Percentiles rank a stretch among this genome's conserved stretches.
Evolutionary conservation across 768 basidiomycete species (phyloP).

Genomic region (Galerina marginata): DNA sequence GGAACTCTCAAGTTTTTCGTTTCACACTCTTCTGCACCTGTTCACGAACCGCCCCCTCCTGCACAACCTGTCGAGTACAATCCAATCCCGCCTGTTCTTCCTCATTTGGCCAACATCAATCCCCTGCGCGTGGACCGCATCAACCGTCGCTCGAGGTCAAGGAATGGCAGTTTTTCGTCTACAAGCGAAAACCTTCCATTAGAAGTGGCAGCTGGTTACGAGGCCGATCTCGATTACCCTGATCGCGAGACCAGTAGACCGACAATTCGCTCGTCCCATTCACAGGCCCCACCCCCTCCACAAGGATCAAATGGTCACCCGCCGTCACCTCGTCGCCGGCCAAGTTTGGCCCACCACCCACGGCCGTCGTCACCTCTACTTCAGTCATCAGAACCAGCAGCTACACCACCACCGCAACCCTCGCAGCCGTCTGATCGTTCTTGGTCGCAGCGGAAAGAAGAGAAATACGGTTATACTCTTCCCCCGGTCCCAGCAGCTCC

Average conservation of each 20-base stretch:
- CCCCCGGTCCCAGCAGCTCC: conserved; percentile 34
- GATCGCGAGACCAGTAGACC: conserved; percentile 53
- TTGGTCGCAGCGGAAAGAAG: conserved; percentile 29
- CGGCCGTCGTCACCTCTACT: conserved; percentile 45
- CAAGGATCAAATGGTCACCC: conserved; percentile 28
- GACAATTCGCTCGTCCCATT: conserved; percentile 45
- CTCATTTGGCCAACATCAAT: conserved; percentile 36
- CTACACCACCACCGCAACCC: conserved; percentile 39
- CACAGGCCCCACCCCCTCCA: conserved; percentile 24
- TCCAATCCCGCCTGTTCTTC: conserved; percentile 39
- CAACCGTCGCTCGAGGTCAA: conserved; percentile 58
- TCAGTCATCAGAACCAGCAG: conserved; percentile 31
- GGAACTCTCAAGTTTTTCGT: conserved; percentile 88
- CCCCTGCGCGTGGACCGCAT: conserved; percentile 48
- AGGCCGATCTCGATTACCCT: conserved; percentile 69
- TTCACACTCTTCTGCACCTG: conserved; percentile 64
- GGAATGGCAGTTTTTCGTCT: conserved; percentile 76
- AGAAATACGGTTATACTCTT: conserved; percentile 35
- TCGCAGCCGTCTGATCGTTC: conserved; percentile 20
- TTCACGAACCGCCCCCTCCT: conserved; percentile 54
- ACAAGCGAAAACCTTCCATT: conserved; percentile 61
- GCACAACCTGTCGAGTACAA: conserved; percentile 29
- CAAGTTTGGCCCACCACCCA: conserved; percentile 34
- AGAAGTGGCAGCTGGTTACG: conserved; percentile 66
- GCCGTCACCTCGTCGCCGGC: conserved; percentile 47